These are phyloP conservation scores for Dioscorea zingiberensis DNA, from an alignment of 106 monocot genomes.

Conservation along the genomic window DNA sequence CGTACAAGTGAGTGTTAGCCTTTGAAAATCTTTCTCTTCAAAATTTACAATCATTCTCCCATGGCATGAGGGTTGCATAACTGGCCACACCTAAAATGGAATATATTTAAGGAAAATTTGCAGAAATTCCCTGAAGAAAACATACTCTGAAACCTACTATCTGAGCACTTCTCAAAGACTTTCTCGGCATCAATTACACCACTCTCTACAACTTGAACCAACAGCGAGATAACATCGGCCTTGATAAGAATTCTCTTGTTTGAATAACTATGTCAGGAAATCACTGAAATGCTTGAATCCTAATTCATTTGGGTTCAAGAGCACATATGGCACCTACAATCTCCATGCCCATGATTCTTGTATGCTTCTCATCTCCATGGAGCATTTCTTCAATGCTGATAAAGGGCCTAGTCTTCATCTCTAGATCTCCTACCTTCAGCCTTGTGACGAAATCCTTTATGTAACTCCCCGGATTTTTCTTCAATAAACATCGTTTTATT, in stretches of 20 bases:
- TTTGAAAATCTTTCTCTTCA: too few species aligned
- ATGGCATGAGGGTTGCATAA: too few species aligned
- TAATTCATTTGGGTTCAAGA: constrained; percentile 19
- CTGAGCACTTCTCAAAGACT: constrained; percentile 50
- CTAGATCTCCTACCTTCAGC: constrained; percentile 29
- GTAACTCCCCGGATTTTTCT: too few species aligned
- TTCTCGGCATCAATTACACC: constrained; percentile 46
- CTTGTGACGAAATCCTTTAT: constrained; percentile 35
- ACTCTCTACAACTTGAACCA: constrained; percentile 28
- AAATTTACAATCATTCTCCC: too few species aligned
- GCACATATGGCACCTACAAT: constrained; percentile 16
- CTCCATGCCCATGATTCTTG: constrained; percentile 24
- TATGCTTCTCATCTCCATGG: constrained; percentile 41
- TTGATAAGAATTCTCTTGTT: constrained; percentile 19
- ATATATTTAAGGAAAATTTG: too few species aligned
- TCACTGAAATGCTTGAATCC: constrained; percentile 16
- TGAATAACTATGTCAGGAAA: constrained; percentile 20
- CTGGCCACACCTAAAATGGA: too few species aligned
- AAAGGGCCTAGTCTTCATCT: constrained; percentile 31
- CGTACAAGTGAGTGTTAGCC: too few species aligned
- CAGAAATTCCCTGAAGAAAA: too few species aligned
- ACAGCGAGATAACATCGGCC: constrained; percentile 24
- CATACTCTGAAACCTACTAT: constrained; percentile 31
- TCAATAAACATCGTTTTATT: too few species aligned
- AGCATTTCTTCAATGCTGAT: constrained; percentile 26